Conservation (phyloP, 2,329 filamentous ascomycete species). For the Endothia cerciana region DNA sequence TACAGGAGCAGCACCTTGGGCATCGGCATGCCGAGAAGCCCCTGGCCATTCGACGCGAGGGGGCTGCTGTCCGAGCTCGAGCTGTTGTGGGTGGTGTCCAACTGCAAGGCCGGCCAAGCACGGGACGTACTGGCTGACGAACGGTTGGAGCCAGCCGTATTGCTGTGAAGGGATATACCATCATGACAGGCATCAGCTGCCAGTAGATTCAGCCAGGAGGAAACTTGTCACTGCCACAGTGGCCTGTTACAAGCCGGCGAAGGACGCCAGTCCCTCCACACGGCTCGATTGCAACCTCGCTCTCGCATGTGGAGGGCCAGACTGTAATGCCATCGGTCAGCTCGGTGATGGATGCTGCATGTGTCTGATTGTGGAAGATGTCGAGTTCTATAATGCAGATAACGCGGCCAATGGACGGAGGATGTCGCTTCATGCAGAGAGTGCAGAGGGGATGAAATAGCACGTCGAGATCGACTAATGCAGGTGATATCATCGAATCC, state of each 20-base stretch:
- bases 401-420: conserved; percentile 20
- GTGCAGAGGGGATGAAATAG: conserved; percentile 17
- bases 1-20: neutral
- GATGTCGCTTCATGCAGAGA: conserved; percentile 22
- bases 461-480: conserved; percentile 3
- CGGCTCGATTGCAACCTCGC: conserved; percentile 7
- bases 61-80: conserved; percentile 35
- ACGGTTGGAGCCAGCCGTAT: conserved; percentile 30
- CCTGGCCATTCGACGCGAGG: conserved; percentile 36
- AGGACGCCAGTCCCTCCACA: conserved; percentile 10
- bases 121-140: neutral
- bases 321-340: conserved; percentile 21
- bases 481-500: conserved; percentile 4
- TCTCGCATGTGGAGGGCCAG: conserved; percentile 21
- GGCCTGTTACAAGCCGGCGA: conserved; percentile 9
- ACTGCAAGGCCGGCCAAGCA: conserved; percentile 34
- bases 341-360: conserved; percentile 20
- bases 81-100: conserved; percentile 34
- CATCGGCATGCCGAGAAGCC: conserved; percentile 30
- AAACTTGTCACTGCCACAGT: conserved; percentile 28
- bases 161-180: conserved; percentile 35
- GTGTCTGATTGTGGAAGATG: conserved; percentile 21
- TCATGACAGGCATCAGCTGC: conserved; percentile 13
- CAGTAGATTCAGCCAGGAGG: conserved; percentile 32
- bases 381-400: conserved; percentile 26